Evolutionary conservation across 2,329 filamentous ascomycete species (phyloP).

Genomic region (Malbranchea cinnamomea): DNA sequence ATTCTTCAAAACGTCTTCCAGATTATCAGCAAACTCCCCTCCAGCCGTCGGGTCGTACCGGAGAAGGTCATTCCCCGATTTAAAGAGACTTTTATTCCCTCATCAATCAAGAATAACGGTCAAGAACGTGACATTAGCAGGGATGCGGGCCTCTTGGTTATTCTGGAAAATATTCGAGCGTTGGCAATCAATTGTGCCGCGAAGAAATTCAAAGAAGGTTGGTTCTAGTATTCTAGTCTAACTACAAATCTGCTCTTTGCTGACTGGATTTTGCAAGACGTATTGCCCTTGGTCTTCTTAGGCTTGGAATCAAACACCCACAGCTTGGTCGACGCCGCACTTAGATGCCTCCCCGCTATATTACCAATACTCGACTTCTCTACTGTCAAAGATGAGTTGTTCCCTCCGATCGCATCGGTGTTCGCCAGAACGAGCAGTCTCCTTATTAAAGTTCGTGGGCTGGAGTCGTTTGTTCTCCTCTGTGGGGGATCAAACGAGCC

Average conservation of each 20-base stretch:
- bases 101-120: slow-evolving; percentile 31
- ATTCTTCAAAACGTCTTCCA: slow-evolving; percentile 88
- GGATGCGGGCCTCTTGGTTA: slow-evolving; percentile 81
- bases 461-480: slow-evolving; percentile 79
- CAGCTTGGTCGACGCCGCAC: slow-evolving; percentile 69
- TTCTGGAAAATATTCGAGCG: slow-evolving; percentile 66
- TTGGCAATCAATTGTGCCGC: slow-evolving; percentile 71
- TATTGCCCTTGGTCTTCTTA: slow-evolving; percentile 69
- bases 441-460: slow-evolving; percentile 80
- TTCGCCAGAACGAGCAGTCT: slow-evolving; percentile 90
- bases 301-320: slow-evolving; percentile 83
- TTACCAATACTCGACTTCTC: slow-evolving; percentile 85
- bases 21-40: slow-evolving; percentile 65
- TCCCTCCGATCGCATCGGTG: slow-evolving; percentile 76
- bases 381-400: slow-evolving; percentile 92
- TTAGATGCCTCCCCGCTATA: slow-evolving; percentile 64
- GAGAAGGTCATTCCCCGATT: slow-evolving; percentile 76
- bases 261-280: slow-evolving; percentile 39
- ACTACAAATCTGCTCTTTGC: neutral
- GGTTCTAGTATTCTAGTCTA: slow-evolving; percentile 17
- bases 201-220: slow-evolving; percentile 88
- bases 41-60: slow-evolving; percentile 61
- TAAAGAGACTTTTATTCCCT: slow-evolving; percentile 63
- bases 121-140: slow-evolving; percentile 64
- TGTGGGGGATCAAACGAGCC: slow-evolving; percentile 55